Percentiles rank a stretch among this genome's conserved stretches.
Evolutionary conservation across 2,329 filamentous ascomycete genomes (phyloP).

Genomic region (Mollisiaceae sp.): DNA sequence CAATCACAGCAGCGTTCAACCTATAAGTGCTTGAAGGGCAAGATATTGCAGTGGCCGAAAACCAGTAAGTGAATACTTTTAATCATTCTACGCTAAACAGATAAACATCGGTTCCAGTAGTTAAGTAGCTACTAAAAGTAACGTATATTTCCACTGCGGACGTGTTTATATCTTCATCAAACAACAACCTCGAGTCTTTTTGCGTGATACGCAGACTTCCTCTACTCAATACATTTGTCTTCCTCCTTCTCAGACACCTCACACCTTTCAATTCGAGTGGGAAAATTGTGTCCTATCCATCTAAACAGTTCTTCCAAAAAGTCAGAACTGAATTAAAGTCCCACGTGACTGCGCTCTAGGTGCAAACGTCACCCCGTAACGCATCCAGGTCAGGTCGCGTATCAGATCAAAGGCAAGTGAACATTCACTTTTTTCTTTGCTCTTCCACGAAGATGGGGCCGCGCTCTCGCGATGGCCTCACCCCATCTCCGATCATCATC

Average conservation of each 20-base stretch:
- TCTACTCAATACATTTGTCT: background rate
- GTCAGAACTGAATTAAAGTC: background rate
- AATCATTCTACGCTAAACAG: no score
- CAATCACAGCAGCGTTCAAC: background rate
- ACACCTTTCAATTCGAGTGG: background rate
- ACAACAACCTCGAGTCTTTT: background rate
- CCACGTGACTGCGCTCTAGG: background rate
- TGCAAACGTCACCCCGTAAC: background rate
- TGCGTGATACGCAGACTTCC: background rate
- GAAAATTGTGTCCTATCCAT: no score
- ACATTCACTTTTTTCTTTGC: background rate
- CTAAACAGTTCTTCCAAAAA: background rate
- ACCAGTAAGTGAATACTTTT: no score
- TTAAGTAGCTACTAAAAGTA: no score
- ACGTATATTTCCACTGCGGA: background rate
- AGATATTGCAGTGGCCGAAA: background rate
- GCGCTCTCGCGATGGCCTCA: background rate
- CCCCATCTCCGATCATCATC: conserved; percentile 1
- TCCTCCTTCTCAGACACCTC: background rate
- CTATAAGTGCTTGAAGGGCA: conserved; percentile 1
- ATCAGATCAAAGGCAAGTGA: conserved; percentile 7
- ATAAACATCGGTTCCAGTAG: no score
- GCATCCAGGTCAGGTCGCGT: background rate
- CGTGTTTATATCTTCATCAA: background rate
- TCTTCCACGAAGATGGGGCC: conserved; percentile 2